Base-by-base conservation (phyloP, 1,139 yeast genomes). In the Yueomyces sp. region DNA sequence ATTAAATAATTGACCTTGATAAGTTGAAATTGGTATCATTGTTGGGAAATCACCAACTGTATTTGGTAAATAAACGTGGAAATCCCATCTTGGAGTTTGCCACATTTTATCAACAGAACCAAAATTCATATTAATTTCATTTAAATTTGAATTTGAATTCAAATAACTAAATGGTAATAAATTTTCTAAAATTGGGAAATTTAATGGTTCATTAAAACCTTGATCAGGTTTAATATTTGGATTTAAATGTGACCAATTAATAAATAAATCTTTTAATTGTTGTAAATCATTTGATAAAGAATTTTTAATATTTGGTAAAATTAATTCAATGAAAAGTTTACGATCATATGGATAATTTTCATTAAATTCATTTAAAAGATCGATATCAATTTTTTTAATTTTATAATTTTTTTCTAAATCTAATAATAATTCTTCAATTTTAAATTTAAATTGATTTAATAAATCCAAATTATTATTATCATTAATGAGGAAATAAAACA, bases 21-120 rank as follows among this genome's bases (percentile, higher is more conserved):
- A 80, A 0, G 82, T 66, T 4, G 70, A 72, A 27, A 75, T 69
- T 2, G 75, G 66, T 0, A 96, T 95, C 3, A 84, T 85, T 0
- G 96, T 84, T 46, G 77, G 81, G 46, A 81, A 74, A 11, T 65
- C 67, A 34, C 65, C 69, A 32, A 57, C 50, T 5, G 53, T 46
- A 41, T 58, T 58, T 26, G 73, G 71, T 47, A 75, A 66, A 60
- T 82, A 91, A 27, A 82, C 78, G 48, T 81, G 80, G 56, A 82
- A 76, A 30, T 76, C 67, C 31, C 73, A 64, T 48, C 93, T 69
- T 41, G 91, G 82, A 40, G 69, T 68, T 43, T 56, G 60, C 77
- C 77, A 73, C 58, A 73, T 60, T 40, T 65, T 60, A 50, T 74
- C 78, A 35, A 73, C 66, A 55, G 72, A 56, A 40, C 71, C 73